Percentiles rank a stretch among this genome's conserved stretches.
Conservation (phyloP, 768 basidiomycete species). For the Harrya chromipes region DNA sequence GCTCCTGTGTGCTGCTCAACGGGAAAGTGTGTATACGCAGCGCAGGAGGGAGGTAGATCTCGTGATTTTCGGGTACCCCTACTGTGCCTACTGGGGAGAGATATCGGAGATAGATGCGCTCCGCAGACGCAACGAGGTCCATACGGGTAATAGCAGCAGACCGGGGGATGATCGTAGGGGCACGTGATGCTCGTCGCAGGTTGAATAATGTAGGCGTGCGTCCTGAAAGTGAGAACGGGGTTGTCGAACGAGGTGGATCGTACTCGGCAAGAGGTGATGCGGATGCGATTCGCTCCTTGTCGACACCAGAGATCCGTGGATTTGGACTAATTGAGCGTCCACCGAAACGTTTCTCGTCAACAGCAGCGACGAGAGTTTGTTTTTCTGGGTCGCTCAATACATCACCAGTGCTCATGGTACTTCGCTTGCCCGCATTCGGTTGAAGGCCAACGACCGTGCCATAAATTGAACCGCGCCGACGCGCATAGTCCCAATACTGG, state of each 20-base stretch:
- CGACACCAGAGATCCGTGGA: constrained; percentile 38
- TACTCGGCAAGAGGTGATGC: constrained; percentile 47
- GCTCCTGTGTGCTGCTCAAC: constrained; percentile 69
- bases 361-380: constrained; percentile 48
- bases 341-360: constrained; percentile 46
- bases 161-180: constrained; percentile 92
- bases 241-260: constrained; percentile 62
- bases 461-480: constrained; percentile 89
- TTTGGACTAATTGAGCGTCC: constrained; percentile 60
- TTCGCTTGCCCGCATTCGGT: constrained; percentile 63
- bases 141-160: constrained; percentile 85
- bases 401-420: constrained; percentile 79
- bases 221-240: constrained; percentile 74
- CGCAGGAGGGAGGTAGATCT: constrained; percentile 94
- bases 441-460: constrained; percentile 81
- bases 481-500: constrained; percentile 94
- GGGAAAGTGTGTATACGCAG: constrained; percentile 92
- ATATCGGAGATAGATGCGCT: constrained; percentile 94
- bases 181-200: constrained; percentile 75
- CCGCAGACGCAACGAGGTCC: constrained; percentile 90
- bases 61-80: constrained; percentile 86
- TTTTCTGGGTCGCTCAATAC: constrained; percentile 68
- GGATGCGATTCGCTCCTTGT: constrained; percentile 40
- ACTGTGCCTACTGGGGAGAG: constrained; percentile 77
- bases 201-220: constrained; percentile 77